Evolutionary conservation across 768 basidiomycete genomes (phyloP), one percentile per base, ranked within the genome.

Genomic region (Mycena rosella): DNA sequence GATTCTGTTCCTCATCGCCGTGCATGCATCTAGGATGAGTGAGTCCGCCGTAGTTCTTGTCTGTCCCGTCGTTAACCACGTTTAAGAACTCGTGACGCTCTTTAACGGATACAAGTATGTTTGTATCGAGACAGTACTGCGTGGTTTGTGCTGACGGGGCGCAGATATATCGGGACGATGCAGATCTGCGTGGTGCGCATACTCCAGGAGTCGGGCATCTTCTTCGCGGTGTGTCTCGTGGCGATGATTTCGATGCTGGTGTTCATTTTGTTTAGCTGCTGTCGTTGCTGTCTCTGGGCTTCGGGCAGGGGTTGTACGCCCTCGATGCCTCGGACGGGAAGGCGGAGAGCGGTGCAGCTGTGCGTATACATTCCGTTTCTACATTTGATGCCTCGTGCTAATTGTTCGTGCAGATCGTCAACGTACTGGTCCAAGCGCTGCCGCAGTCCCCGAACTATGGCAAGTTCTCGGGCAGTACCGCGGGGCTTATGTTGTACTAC

Each of bases 171-270:
- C 51, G 96, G 96, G 10, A 96, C 92, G 0, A 90, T 98, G 90
- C 95, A 97, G 76, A 95, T 98, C 30, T 96, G 96, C 67, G 89
- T 97, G 2, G 89, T 93, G 22, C 86, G 95, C 15, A 98, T 98
- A 96, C 79, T 98, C 68, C 91, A 92, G 74, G 96, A 98, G 78
- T 96, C 95, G 22, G 91, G 94, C 4, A 90, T 98, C 53, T 96
- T 96, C 82, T 96, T 96, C 78, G 92, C 92, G 58, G 92, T 96
- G 72, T 40, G 86, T 79, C n/a, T n/a, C n/a, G n/a, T n/a, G n/a
- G n/a, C n/a, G n/a, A n/a, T n/a, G n/a, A n/a, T n/a, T n/a, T n/a
- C n/a, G n/a, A n/a, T n/a, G n/a, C n/a, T n/a, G n/a, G n/a, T n/a
- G n/a, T n/a, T n/a, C n/a, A n/a, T n/a, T n/a, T n/a, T 30, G 18